Conservation (phyloP, 1,284 basidiomycete species). For the Coniferiporia weirii region DNA sequence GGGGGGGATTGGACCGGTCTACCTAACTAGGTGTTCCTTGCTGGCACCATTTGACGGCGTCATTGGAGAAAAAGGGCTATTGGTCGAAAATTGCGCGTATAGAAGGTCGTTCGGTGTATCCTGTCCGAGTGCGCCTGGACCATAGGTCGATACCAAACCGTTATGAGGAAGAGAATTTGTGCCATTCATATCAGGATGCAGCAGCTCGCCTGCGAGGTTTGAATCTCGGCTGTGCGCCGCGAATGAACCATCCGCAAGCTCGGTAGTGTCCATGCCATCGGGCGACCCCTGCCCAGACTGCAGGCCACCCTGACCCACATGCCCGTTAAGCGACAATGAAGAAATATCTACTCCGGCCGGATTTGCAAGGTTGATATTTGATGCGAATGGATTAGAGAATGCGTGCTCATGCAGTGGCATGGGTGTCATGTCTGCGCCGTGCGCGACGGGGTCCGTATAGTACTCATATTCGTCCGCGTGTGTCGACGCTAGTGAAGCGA, state of each 20-base stretch:
- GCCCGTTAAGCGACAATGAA: not conserved
- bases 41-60: not conserved
- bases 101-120: not conserved
- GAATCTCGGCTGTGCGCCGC: not conserved
- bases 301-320: not conserved
- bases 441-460: not conserved
- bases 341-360: not conserved
- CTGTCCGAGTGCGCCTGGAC: not conserved
- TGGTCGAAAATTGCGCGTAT: not conserved
- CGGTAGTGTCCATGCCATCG: not conserved
- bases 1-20: too few species aligned
- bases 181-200: constrained; percentile 1
- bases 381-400: constrained; percentile 15
- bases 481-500: constrained; percentile 4
- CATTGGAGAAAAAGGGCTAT: not conserved
- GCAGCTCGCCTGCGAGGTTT: not conserved
- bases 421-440: not conserved
- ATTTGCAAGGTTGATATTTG: constrained; percentile 3
- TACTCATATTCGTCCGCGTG: not conserved
- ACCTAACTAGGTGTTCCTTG: too few species aligned
- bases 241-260: not conserved
- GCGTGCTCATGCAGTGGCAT: not conserved
- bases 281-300: not conserved
- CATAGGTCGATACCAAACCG: not conserved
- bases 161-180: not conserved